These are phyloP conservation scores for Yarrowia porcina DNA, from an alignment of 805 yeast species.

Conservation along the genomic window DNA sequence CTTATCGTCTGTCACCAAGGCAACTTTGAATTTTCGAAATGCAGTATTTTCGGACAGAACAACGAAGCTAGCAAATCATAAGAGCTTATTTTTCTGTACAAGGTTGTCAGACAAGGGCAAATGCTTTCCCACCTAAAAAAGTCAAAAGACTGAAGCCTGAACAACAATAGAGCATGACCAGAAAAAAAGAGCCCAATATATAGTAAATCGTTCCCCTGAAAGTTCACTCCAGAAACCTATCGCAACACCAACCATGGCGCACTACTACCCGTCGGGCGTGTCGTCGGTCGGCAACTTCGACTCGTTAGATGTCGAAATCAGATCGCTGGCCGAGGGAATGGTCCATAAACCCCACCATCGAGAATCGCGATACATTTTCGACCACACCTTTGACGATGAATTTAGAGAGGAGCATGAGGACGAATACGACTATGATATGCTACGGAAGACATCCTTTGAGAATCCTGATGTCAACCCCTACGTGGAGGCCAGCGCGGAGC, in stretches of 20 bases:
- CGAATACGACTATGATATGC: slow-evolving; percentile 23
- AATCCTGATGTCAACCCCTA: slow-evolving; percentile 32
- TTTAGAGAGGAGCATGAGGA: slow-evolving; percentile 21
- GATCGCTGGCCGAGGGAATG: slow-evolving; percentile 24
- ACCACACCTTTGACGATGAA: slow-evolving; percentile 20
- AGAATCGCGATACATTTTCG: slow-evolving; percentile 20
- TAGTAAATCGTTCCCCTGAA: slow-evolving; percentile 6
- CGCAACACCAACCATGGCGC: slow-evolving; percentile 5
- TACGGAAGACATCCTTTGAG: slow-evolving; percentile 11
- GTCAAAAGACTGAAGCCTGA: background rate
- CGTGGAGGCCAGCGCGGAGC: slow-evolving; percentile 37
- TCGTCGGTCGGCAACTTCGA: slow-evolving; percentile 23
- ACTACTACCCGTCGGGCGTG: slow-evolving; percentile 13
- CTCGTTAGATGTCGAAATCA: slow-evolving; percentile 23
- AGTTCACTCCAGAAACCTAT: background rate
- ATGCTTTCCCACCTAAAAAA: background rate
- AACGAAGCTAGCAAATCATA: background rate
- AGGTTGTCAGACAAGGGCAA: background rate
- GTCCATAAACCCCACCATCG: slow-evolving; percentile 14
- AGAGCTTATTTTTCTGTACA: background rate
- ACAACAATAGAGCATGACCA: slow-evolving; percentile 3
- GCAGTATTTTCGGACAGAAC: background rate
- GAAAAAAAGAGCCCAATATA: slow-evolving; percentile 1
- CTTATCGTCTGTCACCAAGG: slow-evolving; percentile 4
- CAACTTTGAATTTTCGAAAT: background rate